Evolutionary conservation across 306 rosid species (phyloP), one percentile per base, ranked within the genome.

Genomic region (Malus asiatica): DNA sequence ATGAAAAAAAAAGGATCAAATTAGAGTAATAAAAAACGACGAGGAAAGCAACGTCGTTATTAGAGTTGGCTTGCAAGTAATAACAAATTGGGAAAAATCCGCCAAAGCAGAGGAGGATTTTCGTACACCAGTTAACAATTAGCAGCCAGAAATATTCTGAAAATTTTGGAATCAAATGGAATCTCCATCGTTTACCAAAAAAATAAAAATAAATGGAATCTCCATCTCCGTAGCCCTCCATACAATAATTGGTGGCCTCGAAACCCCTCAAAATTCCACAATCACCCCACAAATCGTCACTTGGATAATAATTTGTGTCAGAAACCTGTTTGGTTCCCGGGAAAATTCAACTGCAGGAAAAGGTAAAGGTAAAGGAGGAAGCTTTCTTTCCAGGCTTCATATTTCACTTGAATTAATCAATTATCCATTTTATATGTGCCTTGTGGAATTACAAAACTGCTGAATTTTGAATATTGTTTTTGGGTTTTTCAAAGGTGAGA

Each of bases 181-280:
- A 74, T 78, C 80, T 78, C 32, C 15, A 62, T 25, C 20, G 25
- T 25, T 25, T 25, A 25, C 25, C 25, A 25, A 25, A 25, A 25
- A 25, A 25, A 25, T 25, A 25, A 25, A 25, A 25, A 25, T 25
- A 68, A 27, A 73, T 35, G 35, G 66, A 69, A 74, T 78, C 80
- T 78, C 32, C 15, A 62, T 25, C 20, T 14, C 40, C 66, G 6
- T 27, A 73, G 70, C 84, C 87, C 74, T 84, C 73, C 80, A 77
- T 68, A 63, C 69, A 77, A 52, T 69, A 69, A 70, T 48, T 80
- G 77, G 82, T 84, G 87, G 87, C 82, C 79, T 77, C 78, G 18
- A 60, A 68, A 25, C 55, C 11, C 32, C 80, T 30, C n/a, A 45
- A 64, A 65, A 33, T 53, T 23, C 27, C 32, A 38, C 64, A 16